phyloP scores from a whole-genome alignment of 2,329 filamentous ascomycete genomes.

The Diaporthe australafricana region DNA sequence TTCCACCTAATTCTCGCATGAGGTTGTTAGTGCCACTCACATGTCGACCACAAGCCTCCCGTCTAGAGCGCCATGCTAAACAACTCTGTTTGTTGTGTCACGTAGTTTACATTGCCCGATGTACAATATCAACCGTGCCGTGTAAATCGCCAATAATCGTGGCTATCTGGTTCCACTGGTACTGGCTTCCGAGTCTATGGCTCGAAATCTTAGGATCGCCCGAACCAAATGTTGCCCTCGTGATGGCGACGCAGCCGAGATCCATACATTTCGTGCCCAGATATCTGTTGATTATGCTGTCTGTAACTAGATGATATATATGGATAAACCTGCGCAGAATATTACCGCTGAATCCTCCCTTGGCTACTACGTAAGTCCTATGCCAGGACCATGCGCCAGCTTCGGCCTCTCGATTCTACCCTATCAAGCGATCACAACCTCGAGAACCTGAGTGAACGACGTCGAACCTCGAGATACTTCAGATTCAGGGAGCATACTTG shows the following conservation, averaged over 20 bases:
- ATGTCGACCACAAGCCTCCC: neutral
- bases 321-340: no score
- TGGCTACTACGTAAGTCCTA: neutral
- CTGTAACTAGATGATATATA: neutral
- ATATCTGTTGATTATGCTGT: neutral
- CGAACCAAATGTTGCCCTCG: no score
- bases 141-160: no score
- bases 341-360: neutral
- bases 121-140: no score
- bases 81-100: neutral
- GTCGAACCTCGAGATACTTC: no score
- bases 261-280: neutral
- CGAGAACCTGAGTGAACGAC: neutral
- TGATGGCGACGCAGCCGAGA: neutral
- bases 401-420: neutral
- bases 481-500: no score
- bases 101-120: neutral
- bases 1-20: neutral
- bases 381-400: neutral
- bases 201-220: neutral
- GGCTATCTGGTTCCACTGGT: accelerated
- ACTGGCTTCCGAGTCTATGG: neutral
- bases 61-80: neutral
- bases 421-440: no score
- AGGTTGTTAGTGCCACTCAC: constrained; percentile 2